Evolutionary conservation across 2,329 filamentous ascomycete genomes (phyloP).

Genomic region (Chalaropsis thielavioides): DNA sequence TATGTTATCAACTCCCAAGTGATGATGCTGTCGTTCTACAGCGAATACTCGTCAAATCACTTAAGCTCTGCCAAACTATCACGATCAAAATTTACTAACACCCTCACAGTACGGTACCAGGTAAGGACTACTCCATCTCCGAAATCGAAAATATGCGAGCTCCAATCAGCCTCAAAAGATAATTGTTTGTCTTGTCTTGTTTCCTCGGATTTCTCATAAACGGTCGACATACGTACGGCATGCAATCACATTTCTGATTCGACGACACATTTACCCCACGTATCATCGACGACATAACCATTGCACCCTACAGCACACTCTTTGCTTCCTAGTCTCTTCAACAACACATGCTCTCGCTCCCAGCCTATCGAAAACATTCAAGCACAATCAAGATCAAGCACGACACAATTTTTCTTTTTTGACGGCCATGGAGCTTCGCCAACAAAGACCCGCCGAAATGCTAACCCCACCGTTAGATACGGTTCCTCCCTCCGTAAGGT

Average conservation of each 20-base stretch:
- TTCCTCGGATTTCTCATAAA: not conserved
- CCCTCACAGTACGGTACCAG: constrained; percentile 78
- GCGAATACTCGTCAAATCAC: not conserved
- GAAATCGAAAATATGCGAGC: not conserved
- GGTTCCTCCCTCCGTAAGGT: constrained; percentile 98
- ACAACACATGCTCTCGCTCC: not conserved
- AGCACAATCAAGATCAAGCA: not conserved
- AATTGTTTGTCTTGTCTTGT: not conserved
- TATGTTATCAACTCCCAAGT: constrained; percentile 24
- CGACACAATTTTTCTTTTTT: not conserved
- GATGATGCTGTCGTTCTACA: constrained; percentile 1
- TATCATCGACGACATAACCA: not conserved
- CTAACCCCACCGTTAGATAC: constrained; percentile 48
- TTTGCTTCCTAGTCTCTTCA: not conserved
- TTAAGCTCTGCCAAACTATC: not conserved
- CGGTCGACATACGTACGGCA: not conserved
- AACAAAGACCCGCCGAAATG: constrained; percentile 15
- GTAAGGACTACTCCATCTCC: constrained; percentile 38
- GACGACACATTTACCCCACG: not conserved
- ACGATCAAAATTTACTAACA: constrained; percentile 8
- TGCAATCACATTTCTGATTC: not conserved
- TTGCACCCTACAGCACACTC: not conserved
- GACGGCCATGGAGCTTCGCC: not conserved
- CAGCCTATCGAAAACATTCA: not conserved
- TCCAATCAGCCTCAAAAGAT: not conserved